Percentiles rank a stretch among this genome's conserved stretches.
phyloP scores from a whole-genome alignment of 192 early-diverging fungal species.

The Martensiomyces pterosporus region DNA sequence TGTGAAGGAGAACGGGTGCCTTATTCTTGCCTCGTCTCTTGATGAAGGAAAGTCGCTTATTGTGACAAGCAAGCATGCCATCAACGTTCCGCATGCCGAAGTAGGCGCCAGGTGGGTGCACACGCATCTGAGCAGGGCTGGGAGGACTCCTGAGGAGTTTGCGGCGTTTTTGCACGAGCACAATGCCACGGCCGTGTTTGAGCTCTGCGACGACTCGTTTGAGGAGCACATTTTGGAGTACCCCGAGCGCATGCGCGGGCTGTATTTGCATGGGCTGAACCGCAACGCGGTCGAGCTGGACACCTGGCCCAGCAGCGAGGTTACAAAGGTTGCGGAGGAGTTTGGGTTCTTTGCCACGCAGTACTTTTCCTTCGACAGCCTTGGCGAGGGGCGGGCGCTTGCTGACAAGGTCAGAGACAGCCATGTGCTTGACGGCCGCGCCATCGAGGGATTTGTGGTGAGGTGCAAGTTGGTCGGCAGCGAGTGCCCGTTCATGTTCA shows the following conservation, averaged over 20 bases:
- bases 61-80: slow-evolving; percentile 87
- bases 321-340: slow-evolving; percentile 58
- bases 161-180: slow-evolving; percentile 65
- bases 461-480: slow-evolving; percentile 54
- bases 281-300: slow-evolving; percentile 67
- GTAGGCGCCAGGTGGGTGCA: slow-evolving; percentile 72
- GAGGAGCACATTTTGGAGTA: slow-evolving; percentile 94
- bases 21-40: slow-evolving; percentile 76
- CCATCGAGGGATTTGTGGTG: slow-evolving; percentile 92
- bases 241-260: slow-evolving; percentile 65
- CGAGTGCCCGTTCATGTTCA: slow-evolving; percentile 63
- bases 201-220: slow-evolving; percentile 93
- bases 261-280: slow-evolving; percentile 92
- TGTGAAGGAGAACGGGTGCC: slow-evolving; percentile 95
- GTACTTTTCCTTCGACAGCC: slow-evolving; percentile 52
- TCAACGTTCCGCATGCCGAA: slow-evolving; percentile 51
- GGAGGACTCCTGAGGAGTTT: slow-evolving; percentile 63
- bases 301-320: slow-evolving; percentile 63
- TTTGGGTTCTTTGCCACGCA: slow-evolving; percentile 71
- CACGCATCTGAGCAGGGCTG: slow-evolving; percentile 55
- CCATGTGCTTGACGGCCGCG: slow-evolving; percentile 61
- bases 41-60: slow-evolving; percentile 59
- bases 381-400: slow-evolving; percentile 64
- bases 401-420: slow-evolving; percentile 61
- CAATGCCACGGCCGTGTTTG: slow-evolving; percentile 74